Conservation (phyloP, 2,329 filamentous ascomycete genomes). For the Nemania diffusa region DNA sequence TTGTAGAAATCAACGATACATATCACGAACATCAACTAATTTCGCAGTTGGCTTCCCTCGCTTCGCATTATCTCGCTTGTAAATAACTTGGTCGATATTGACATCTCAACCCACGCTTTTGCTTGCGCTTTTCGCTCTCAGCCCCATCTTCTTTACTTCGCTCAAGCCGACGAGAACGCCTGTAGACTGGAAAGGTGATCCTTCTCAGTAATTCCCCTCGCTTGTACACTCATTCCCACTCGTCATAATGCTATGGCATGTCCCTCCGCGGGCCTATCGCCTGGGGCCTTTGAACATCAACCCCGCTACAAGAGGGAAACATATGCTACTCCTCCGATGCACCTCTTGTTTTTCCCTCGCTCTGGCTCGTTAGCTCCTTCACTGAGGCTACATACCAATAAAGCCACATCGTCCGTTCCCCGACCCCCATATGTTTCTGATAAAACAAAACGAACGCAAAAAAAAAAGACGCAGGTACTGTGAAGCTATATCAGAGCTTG, state of each 20-base stretch:
- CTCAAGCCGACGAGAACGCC: slow-evolving; percentile 4
- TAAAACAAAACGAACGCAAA: slow-evolving; percentile 32
- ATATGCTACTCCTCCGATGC: slow-evolving; percentile 25
- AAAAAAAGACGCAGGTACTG: slow-evolving; percentile 3
- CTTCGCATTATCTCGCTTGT: slow-evolving; percentile 21
- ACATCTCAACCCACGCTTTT: slow-evolving; percentile 25
- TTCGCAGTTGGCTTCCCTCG: slow-evolving; percentile 12
- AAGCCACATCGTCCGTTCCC: slow-evolving; percentile 25
- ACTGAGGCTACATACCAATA: slow-evolving; percentile 5
- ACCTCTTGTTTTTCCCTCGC: slow-evolving; percentile 37
- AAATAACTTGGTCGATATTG: slow-evolving; percentile 24
- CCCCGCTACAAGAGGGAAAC: slow-evolving; percentile 3
- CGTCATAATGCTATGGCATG: slow-evolving; percentile 19
- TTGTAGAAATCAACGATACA: not conserved
- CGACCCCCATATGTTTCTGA: slow-evolving; percentile 31
- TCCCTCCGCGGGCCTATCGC: not conserved
- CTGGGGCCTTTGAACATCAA: slow-evolving; percentile 3
- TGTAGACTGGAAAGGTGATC: slow-evolving; percentile 6
- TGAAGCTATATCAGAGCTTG: slow-evolving; percentile 24
- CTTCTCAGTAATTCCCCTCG: not conserved
- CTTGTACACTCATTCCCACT: slow-evolving; percentile 6
- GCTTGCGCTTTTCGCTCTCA: slow-evolving; percentile 27
- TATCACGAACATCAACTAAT: slow-evolving; percentile 1
- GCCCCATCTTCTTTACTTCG: slow-evolving; percentile 16
- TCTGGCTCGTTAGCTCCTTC: slow-evolving; percentile 31